Evolutionary conservation across 1,284 basidiomycete genomes (phyloP).

Genomic region (Ustilago sp.): DNA sequence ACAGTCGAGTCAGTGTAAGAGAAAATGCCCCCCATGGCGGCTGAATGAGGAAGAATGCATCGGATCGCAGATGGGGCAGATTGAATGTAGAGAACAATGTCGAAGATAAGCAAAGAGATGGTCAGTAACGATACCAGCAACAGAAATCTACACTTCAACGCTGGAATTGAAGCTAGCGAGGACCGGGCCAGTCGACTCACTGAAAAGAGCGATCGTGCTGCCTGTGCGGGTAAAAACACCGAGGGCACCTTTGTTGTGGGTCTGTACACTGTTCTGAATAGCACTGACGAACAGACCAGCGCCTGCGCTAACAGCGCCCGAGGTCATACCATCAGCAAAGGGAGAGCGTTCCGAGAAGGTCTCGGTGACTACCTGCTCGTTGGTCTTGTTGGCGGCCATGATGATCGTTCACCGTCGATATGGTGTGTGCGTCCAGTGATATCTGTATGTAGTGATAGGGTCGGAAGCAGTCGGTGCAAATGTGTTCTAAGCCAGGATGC

Average conservation of each 20-base stretch:
- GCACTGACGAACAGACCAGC: conserved; percentile 64
- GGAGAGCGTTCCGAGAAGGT: conserved; percentile 57
- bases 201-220: conserved; percentile 83
- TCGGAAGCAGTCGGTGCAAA: neutral
- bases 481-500: neutral
- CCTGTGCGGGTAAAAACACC: conserved; percentile 85
- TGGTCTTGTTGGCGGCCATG: conserved; percentile 40
- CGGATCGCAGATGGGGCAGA: neutral
- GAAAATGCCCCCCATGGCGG: conserved; percentile 90
- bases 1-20: conserved; percentile 83
- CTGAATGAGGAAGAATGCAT: conserved; percentile 13
- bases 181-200: conserved; percentile 25
- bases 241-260: conserved; percentile 84
- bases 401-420: neutral
- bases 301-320: conserved; percentile 52
- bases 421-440: neutral
- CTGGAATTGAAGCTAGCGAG: neutral
- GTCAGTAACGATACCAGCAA: conserved; percentile 6
- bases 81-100: neutral
- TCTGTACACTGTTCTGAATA: conserved; percentile 65
- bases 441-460: neutral
- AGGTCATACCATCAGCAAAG: conserved; percentile 56
- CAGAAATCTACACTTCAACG: too few species aligned
- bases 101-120: conserved; percentile 6
- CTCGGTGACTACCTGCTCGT: conserved; percentile 49